Conservation (phyloP, 129 eudicot species). For the Saposhnikovia divaricata region DNA sequence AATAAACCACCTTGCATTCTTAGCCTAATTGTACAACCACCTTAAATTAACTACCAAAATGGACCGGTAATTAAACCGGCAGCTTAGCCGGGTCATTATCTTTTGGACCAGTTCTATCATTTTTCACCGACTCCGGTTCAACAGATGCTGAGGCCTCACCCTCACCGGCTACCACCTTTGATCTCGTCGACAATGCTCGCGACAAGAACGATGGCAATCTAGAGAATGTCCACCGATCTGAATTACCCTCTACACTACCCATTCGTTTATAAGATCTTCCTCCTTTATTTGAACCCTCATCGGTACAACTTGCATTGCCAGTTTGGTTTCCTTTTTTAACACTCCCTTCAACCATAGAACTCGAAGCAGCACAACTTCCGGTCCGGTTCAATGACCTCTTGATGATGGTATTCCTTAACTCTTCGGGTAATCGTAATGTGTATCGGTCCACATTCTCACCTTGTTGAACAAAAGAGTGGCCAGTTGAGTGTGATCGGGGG, state of each 20-base stretch:
- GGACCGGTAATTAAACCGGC: constrained; percentile 3
- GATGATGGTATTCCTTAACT: constrained; percentile 23
- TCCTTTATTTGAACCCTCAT: constrained; percentile 34
- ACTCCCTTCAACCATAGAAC: constrained; percentile 15
- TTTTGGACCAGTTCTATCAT: not conserved
- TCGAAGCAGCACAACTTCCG: constrained; percentile 36
- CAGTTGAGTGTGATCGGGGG: constrained; percentile 55
- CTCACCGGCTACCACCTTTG: constrained; percentile 30
- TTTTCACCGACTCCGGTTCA: not conserved
- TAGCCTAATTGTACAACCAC: not conserved
- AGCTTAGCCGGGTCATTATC: constrained; percentile 16
- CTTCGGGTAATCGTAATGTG: constrained; percentile 58
- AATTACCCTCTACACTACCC: constrained; percentile 31
- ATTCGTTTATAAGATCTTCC: constrained; percentile 20
- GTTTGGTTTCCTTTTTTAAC: constrained; percentile 35
- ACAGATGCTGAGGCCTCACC: constrained; percentile 23
- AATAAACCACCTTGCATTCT: not conserved
- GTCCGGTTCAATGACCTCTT: constrained; percentile 49
- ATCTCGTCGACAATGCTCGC: constrained; percentile 27
- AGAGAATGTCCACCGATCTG: constrained; percentile 26
- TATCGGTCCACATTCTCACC: constrained; percentile 42
- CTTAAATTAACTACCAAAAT: not conserved
- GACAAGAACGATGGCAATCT: constrained; percentile 23
- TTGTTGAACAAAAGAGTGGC: constrained; percentile 39
- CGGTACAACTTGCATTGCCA: constrained; percentile 21